Percentiles rank a stretch among this genome's conserved stretches.
phyloP scores from a whole-genome alignment of 305 asterid species.

The Fraxinus latifolia region DNA sequence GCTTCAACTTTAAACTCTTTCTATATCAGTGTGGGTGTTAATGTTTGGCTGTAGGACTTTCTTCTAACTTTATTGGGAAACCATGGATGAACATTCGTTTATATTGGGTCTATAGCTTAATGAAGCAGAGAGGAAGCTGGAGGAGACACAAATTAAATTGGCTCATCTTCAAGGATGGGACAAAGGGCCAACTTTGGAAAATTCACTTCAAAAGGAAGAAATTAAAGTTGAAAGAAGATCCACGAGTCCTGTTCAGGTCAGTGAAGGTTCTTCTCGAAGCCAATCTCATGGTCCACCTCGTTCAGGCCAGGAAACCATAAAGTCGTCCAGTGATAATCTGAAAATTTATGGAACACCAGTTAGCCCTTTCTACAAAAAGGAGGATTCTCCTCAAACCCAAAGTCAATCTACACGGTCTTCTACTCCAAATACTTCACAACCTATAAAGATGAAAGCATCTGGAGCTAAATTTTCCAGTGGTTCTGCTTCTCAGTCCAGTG shows the following conservation, averaged over 20 bases:
- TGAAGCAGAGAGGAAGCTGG: slow-evolving; percentile 35
- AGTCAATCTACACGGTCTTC: slow-evolving; percentile 27
- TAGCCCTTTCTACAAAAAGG: slow-evolving; percentile 8
- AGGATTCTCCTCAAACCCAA: slow-evolving; percentile 15
- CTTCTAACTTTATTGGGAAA: neutral
- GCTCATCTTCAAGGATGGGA: slow-evolving; percentile 28
- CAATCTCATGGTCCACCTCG: slow-evolving; percentile 16
- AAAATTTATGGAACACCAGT: slow-evolving; percentile 7
- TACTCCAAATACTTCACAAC: slow-evolving; percentile 22
- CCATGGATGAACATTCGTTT: neutral
- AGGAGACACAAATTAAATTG: slow-evolving; percentile 32
- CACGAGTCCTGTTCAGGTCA: slow-evolving; percentile 24
- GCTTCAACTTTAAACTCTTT: neutral
- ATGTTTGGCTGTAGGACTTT: neutral
- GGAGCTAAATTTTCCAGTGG: slow-evolving; percentile 19
- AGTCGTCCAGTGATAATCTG: slow-evolving; percentile 7
- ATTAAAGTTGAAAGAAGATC: slow-evolving; percentile 29
- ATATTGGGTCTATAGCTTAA: slow-evolving; percentile 38
- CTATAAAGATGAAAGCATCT: slow-evolving; percentile 27
- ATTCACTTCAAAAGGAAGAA: slow-evolving; percentile 16
- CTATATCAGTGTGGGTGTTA: neutral
- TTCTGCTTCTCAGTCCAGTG: slow-evolving; percentile 27
- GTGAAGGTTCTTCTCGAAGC: slow-evolving; percentile 21
- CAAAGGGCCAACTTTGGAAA: slow-evolving; percentile 18
- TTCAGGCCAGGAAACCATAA: neutral